Conservation (phyloP, 2,329 filamentous ascomycete genomes). For the Penicillium sp. region DNA sequence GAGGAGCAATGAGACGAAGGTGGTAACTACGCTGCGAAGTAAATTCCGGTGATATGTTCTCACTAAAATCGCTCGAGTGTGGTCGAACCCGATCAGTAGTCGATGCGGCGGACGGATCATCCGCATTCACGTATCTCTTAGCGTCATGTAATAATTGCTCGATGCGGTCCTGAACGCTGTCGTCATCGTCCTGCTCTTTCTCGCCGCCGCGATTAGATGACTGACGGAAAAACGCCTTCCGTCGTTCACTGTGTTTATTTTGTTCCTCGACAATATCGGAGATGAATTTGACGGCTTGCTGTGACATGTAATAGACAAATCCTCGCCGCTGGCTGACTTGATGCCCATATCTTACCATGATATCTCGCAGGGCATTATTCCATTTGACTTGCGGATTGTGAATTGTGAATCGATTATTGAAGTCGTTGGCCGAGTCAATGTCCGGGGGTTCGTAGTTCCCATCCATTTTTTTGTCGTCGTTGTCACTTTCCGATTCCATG, state of each 20-base stretch:
- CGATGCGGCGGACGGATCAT: slow-evolving; percentile 51
- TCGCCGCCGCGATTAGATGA: slow-evolving; percentile 10
- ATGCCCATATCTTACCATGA: slow-evolving; percentile 94
- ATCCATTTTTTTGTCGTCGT: slow-evolving; percentile 49
- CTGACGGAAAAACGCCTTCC: slow-evolving; percentile 17
- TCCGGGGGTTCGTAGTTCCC: slow-evolving; percentile 65
- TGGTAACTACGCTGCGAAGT: slow-evolving; percentile 91
- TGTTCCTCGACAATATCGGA: slow-evolving; percentile 96
- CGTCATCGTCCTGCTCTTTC: slow-evolving; percentile 54
- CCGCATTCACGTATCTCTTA: slow-evolving; percentile 72
- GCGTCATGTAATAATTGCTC: slow-evolving; percentile 80
- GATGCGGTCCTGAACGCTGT: slow-evolving; percentile 78
- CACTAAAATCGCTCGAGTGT: slow-evolving; percentile 51
- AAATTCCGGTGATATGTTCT: slow-evolving; percentile 82
- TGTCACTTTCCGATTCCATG: slow-evolving; percentile 49
- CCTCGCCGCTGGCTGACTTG: slow-evolving; percentile 94
- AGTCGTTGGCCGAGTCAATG: slow-evolving; percentile 85
- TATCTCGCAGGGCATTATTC: slow-evolving; percentile 95
- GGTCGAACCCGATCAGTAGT: slow-evolving; percentile 29
- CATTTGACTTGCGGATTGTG: slow-evolving; percentile 98
- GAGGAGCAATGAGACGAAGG: slow-evolving; percentile 88
- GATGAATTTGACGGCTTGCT: slow-evolving; percentile 95
- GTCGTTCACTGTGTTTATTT: slow-evolving; percentile 61
- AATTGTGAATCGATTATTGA: slow-evolving; percentile 96
- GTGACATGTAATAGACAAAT: slow-evolving; percentile 96